A percentile compares a stretch with the other conserved stretches of the same genome.
Evolutionary conservation across 164 flowering plant species (phyloP).

Genomic region (Platanus orientalis): DNA sequence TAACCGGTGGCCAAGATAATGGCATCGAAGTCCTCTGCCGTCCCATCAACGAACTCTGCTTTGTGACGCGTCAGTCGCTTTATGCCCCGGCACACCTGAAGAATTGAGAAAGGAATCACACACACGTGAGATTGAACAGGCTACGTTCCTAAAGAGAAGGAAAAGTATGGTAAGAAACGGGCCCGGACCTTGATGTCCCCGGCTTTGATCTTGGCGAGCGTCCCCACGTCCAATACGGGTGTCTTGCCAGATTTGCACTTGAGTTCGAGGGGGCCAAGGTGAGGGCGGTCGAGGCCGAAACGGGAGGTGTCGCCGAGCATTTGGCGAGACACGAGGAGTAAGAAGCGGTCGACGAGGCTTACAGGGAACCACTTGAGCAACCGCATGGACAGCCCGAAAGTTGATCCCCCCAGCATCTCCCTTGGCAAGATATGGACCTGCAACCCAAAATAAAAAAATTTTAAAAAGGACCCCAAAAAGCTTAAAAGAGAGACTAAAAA

Average conservation of each 20-base stretch:
- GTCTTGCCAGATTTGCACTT: slow-evolving; percentile 78
- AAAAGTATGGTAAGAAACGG: not conserved
- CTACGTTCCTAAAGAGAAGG: not conserved
- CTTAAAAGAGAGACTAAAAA: not conserved
- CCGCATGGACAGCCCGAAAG: slow-evolving; percentile 89
- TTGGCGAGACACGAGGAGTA: slow-evolving; percentile 47
- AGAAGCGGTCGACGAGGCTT: slow-evolving; percentile 62
- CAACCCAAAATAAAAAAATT: slow-evolving; percentile 8
- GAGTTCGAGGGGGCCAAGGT: slow-evolving; percentile 72
- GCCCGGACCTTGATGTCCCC: slow-evolving; percentile 72
- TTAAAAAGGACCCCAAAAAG: not conserved
- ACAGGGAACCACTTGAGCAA: slow-evolving; percentile 90
- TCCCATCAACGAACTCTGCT: slow-evolving; percentile 66
- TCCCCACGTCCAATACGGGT: slow-evolving; percentile 86
- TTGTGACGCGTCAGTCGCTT: slow-evolving; percentile 34
- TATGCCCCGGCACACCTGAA: slow-evolving; percentile 52
- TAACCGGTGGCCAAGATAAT: slow-evolving; percentile 84
- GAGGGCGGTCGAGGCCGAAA: slow-evolving; percentile 62
- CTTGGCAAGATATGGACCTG: slow-evolving; percentile 90
- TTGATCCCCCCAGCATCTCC: slow-evolving; percentile 89
- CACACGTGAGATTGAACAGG: not conserved
- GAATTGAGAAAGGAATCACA: not conserved
- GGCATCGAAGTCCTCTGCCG: slow-evolving; percentile 56
- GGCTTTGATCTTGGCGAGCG: slow-evolving; percentile 68
- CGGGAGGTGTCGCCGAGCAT: slow-evolving; percentile 65